Base-by-base conservation (phyloP, 75 land plant genomes). In the Pinus tabuliformis region DNA sequence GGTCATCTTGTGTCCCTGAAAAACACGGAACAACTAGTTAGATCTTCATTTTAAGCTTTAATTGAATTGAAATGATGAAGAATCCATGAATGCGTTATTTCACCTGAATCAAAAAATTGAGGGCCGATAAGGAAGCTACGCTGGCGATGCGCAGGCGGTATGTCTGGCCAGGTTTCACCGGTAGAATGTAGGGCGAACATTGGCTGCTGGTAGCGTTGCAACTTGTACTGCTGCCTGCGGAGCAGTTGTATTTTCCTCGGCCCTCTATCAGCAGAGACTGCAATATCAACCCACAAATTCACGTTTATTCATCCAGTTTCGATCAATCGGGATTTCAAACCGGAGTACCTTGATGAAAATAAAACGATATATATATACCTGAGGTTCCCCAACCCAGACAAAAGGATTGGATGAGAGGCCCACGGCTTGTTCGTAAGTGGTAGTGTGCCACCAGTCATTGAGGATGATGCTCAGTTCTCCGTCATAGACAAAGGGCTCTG, bases 91-190 rank as follows among this genome's bases (percentile, higher is more conserved):
- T 49, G 12, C 11, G 54, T 49, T 49, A 49, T 49, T 9, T 49
- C 13, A 49, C 54, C 54, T 96, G 82, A 86, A 90, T 81, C 72
- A 84, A 79, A 52, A 91, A 91, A 60, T 83, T 91, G 24, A 91
- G 79, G 24, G 90, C 88, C 2, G 93, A 79, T 0, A 94, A 80
- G 0, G 97, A 80, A 0, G 97, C 89, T 59, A 88, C 59, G 79
- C 94, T 94, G 59, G 97, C 92, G 15, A 94, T 58, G n/a, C 97
- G 82, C 16, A 94, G 82, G 62, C 94, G 72, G 78, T 94, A 94
- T 3, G 89, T 90, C 52, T 79, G 86, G 72, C 93, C 89, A 0
- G 91, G 90, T 5, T 24, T 80, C 0, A 94, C 92, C 2, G 63
- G 79, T 2, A 94, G 79, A 21, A 87, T 85, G n/a, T 79, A 62